A percentile compares a stretch with the other conserved stretches of the same genome.
Conservation (phyloP, 768 basidiomycete genomes). For the Mycena chlorophos region DNA sequence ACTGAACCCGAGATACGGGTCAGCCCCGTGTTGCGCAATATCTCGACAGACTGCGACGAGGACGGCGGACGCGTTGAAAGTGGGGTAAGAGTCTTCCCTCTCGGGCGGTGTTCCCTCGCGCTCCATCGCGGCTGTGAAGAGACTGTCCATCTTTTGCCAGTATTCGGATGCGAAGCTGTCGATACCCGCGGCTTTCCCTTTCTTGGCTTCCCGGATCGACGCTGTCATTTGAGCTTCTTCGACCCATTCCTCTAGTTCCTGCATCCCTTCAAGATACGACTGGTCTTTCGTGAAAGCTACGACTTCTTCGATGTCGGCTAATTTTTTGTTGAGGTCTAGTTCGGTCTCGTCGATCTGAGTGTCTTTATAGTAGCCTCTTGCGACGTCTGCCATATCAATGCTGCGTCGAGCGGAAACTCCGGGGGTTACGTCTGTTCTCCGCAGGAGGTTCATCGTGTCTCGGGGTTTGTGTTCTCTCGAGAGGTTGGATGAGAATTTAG, state of each 20-base stretch:
- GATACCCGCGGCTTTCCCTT: not conserved
- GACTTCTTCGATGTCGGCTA: not conserved
- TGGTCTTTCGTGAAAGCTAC: not conserved
- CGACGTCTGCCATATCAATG: constrained; percentile 7
- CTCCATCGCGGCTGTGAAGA: constrained; percentile 10
- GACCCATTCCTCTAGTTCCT: not conserved
- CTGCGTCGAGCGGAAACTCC: not conserved
- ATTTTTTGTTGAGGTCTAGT: not conserved
- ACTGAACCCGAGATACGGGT: not conserved
- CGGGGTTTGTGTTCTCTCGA: not conserved
- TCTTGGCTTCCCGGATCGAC: not conserved
- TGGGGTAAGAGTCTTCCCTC: not conserved
- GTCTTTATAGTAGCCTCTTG: constrained; percentile 2
- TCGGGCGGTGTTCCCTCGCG: not conserved
- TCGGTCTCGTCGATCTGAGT: not conserved
- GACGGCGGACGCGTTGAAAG: not conserved
- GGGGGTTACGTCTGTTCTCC: not conserved
- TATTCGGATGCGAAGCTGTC: constrained; percentile 4
- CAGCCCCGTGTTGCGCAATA: constrained; percentile 12
- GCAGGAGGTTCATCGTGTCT: not conserved
- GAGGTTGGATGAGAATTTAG: not conserved
- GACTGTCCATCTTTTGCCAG: constrained; percentile 5
- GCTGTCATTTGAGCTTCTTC: not conserved
- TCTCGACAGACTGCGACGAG: not conserved
- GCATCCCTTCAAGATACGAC: not conserved